A percentile compares a stretch with the other conserved stretches of the same genome.
phyloP scores from a whole-genome alignment of 2,329 filamentous ascomycete species.

The Cladophialophora psammophila region DNA sequence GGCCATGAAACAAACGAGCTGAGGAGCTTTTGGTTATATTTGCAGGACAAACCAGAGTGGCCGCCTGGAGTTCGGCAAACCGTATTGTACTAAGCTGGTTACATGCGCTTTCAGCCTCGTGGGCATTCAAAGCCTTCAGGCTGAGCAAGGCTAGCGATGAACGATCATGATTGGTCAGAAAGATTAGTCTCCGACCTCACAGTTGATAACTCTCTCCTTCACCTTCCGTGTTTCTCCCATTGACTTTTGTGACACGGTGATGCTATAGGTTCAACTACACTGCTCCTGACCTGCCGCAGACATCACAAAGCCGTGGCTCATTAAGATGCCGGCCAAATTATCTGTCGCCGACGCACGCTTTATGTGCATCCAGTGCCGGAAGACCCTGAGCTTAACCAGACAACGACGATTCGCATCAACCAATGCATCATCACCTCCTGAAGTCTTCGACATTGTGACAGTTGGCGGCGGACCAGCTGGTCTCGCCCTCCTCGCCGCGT shows the following conservation, averaged over 20 bases:
- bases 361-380: conserved; percentile 30
- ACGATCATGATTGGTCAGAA: conserved; percentile 12
- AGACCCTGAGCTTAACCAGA: conserved; percentile 18
- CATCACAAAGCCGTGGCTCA: background rate
- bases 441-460: conserved; percentile 92
- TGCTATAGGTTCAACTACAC: background rate
- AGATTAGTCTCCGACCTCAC: background rate
- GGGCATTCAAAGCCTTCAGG: background rate
- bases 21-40: background rate
- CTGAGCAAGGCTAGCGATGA: background rate
- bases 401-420: conserved; percentile 30
- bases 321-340: conserved; percentile 27
- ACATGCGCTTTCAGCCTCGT: background rate
- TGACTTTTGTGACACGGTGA: background rate
- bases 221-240: background rate
- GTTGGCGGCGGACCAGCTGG: conserved; percentile 90
- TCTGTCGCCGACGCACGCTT: conserved; percentile 5
- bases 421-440: conserved; percentile 52
- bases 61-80: background rate
- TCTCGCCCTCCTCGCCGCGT: conserved; percentile 78
- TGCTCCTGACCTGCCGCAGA: background rate
- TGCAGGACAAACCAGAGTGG: background rate
- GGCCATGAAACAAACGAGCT: background rate
- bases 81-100: background rate
- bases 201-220: background rate